Conservation (phyloP, 1,284 basidiomycete species). For the Papiliotrema terrestris region DNA sequence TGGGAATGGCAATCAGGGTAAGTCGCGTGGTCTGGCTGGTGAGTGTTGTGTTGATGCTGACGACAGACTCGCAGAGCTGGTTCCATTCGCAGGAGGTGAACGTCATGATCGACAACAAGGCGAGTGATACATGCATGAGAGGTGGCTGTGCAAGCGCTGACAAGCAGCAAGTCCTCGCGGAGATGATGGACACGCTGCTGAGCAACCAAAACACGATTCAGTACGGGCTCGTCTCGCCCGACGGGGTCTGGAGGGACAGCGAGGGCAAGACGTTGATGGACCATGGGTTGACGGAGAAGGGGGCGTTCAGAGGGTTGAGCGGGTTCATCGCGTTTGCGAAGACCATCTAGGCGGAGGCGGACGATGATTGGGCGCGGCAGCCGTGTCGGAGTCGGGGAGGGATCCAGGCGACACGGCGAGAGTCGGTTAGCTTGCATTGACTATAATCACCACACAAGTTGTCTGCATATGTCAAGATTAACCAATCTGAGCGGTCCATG, state of each 20-base stretch:
- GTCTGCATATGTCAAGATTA: not conserved
- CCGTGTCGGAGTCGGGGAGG: not conserved
- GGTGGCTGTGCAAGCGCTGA: too few relatives aligned
- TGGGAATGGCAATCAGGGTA: slow-evolving; percentile 53
- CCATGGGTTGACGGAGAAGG: slow-evolving; percentile 43
- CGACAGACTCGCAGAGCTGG: slow-evolving; percentile 58
- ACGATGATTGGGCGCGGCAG: not conserved
- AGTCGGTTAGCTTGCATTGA: not conserved
- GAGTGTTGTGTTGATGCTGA: not conserved
- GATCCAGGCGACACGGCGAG: not conserved
- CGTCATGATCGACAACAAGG: slow-evolving; percentile 64
- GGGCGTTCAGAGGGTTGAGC: slow-evolving; percentile 38
- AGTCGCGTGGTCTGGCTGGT: slow-evolving; percentile 7
- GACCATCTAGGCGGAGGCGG: slow-evolving; percentile 7
- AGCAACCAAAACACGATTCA: slow-evolving; percentile 68
- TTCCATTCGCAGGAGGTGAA: slow-evolving; percentile 77
- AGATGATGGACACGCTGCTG: slow-evolving; percentile 62
- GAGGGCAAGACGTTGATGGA: slow-evolving; percentile 52
- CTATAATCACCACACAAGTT: not conserved
- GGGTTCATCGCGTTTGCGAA: slow-evolving; percentile 19
- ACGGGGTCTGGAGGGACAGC: slow-evolving; percentile 66
- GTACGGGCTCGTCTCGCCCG: slow-evolving; percentile 61
- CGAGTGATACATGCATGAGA: too few relatives aligned
- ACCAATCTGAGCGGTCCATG: too few relatives aligned
- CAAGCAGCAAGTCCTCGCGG: slow-evolving; percentile 55